Conservation (phyloP, 2,329 filamentous ascomycete species). For the Diaporthe ilicicola region DNA sequence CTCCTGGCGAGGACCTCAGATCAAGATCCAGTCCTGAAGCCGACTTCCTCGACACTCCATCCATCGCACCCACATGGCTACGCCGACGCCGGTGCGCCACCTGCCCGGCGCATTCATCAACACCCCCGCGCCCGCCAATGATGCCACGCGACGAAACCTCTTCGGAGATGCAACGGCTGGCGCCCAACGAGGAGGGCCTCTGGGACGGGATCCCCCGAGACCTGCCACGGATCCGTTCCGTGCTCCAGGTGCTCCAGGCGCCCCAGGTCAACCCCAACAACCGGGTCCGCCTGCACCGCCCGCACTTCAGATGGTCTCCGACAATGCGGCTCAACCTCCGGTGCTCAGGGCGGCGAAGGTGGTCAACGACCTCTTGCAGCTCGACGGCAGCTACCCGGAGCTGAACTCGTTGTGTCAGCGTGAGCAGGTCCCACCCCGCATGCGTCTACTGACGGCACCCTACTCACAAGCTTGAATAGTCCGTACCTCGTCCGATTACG, state of each 20-base stretch:
- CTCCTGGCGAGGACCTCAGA: background rate
- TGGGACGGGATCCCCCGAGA: constrained; percentile 31
- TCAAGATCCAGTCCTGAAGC: background rate
- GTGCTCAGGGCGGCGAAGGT: constrained; percentile 83
- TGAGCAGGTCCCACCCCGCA: constrained; percentile 56
- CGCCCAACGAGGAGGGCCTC: constrained; percentile 25
- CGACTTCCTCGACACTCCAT: constrained; percentile 1
- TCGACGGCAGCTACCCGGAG: constrained; percentile 85
- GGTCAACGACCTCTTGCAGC: constrained; percentile 80
- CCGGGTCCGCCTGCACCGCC: constrained; percentile 44
- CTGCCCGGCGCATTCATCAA: constrained; percentile 80
- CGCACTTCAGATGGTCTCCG: constrained; percentile 49
- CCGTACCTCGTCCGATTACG: constrained; percentile 91
- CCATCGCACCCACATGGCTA: constrained; percentile 56
- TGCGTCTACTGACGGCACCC: background rate
- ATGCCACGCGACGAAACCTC: constrained; percentile 61
- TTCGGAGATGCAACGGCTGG: constrained; percentile 47
- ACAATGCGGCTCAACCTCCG: constrained; percentile 58
- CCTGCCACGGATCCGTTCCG: constrained; percentile 25
- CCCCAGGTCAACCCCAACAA: constrained; percentile 44
- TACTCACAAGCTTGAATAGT: constrained; percentile 57
- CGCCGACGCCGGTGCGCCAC: constrained; percentile 74
- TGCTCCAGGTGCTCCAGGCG: constrained; percentile 39
- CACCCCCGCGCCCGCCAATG: constrained; percentile 70
- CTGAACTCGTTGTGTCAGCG: constrained; percentile 89